phyloP scores from a whole-genome alignment of 2,329 filamentous ascomycete species.

The Fusarium multiceps region DNA sequence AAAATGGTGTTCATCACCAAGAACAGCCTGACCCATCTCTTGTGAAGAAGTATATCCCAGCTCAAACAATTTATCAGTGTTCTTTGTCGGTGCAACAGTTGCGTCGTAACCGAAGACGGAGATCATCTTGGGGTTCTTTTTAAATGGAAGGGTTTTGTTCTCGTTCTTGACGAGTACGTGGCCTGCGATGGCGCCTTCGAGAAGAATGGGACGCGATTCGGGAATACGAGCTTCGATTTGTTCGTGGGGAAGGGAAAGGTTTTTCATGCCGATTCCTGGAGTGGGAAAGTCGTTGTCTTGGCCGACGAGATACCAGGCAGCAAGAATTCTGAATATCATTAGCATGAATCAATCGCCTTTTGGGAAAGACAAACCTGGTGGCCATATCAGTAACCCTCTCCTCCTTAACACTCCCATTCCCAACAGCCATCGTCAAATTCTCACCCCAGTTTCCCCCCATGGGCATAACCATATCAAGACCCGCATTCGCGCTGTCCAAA shows the following conservation, averaged over 20 bases:
- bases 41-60: conserved; percentile 60
- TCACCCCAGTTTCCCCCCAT: conserved; percentile 65
- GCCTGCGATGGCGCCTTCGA: conserved; percentile 67
- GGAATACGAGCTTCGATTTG: conserved; percentile 62
- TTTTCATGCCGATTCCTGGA: conserved; percentile 68
- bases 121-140: conserved; percentile 64
- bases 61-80: conserved; percentile 59
- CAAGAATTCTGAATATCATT: conserved; percentile 17
- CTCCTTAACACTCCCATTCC: conserved; percentile 78
- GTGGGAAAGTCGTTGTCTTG: conserved; percentile 61
- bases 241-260: conserved; percentile 62
- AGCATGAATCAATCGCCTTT: too few species aligned
- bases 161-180: conserved; percentile 81
- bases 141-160: conserved; percentile 70
- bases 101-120: conserved; percentile 75
- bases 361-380: conserved; percentile 59
- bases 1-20: conserved; percentile 58
- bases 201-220: conserved; percentile 55
- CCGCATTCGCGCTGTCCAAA: conserved; percentile 65
- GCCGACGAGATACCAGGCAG: conserved; percentile 42
- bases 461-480: conserved; percentile 79
- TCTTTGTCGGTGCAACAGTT: conserved; percentile 58
- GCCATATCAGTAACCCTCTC: conserved; percentile 83
- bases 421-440: conserved; percentile 79
- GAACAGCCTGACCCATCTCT: conserved; percentile 58